Evolutionary conservation across 2,329 filamentous ascomycete species (phyloP), one percentile per base, ranked within the genome.

Genomic region (Xylaria sp.): DNA sequence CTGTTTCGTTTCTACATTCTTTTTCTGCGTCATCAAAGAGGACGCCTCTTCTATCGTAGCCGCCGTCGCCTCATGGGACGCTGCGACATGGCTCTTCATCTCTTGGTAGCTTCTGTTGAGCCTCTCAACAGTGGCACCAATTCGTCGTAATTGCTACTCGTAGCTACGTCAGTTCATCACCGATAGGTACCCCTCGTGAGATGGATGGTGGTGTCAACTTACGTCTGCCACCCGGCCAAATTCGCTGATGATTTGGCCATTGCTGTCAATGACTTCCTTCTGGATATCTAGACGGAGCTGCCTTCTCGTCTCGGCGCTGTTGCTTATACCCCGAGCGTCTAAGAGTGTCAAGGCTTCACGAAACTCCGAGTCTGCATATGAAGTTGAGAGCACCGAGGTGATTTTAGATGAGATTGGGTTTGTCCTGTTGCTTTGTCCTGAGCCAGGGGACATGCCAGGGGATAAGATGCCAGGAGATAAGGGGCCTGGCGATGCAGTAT

Each of bases 331-430:
- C 42, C 92, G 87, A 59, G 88, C 83, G 80, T 97, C 95, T 23
- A 98, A 83, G 0, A 96, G 88, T 61, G 88, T 84, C 36, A 99
- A 83, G 15, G 94, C 91, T 83, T 97, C 93, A 72, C 93, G 89
- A 74, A 98, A 97, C 73, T 97, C 95, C 5, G 93, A 86, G 80
- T 98, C 96, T 6, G 94, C 92, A 81, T 97, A 97, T 0, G 95
- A 97, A 2, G 93, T 91, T 4, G 96, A 97, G 58, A 98, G 87
- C 48, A 98, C 92, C 69, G 88, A 90, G 28, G 93, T 92, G 74
- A 97, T 88, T 77, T 96, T 93, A 69, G 91, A 91, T 7, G 93
- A 90, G 38, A 98, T 83, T 7, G 93, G 91, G 79, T 89, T 93
- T 15, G 83, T 76, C 69, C 80, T 87, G 57, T 79, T 78, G 31